Conservation (phyloP, 768 basidiomycete species). For the Mycena pura region DNA sequence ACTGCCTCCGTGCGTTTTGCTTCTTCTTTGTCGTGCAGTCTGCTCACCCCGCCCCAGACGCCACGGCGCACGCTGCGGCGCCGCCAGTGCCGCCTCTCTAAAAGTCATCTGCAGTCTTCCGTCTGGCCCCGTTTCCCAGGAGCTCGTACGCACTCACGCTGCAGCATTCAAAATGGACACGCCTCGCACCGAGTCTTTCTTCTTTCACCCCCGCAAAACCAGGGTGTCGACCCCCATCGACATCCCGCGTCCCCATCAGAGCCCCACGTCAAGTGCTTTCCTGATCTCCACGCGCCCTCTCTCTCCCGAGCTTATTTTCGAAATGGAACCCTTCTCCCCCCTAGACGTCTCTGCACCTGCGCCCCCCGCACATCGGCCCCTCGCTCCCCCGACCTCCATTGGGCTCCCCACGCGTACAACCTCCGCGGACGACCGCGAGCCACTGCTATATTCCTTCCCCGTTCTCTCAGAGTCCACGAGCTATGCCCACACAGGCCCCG, state of each 20-base stretch:
- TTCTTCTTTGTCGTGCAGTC: background rate
- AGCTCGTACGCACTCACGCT: background rate
- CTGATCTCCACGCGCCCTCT: slow-evolving; percentile 36
- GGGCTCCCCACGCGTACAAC: too few relatives aligned
- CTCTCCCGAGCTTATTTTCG: slow-evolving; percentile 59
- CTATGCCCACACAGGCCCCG: too few relatives aligned
- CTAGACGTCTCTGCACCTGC: too few relatives aligned
- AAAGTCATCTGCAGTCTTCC: too few relatives aligned
- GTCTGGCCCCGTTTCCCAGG: too few relatives aligned
- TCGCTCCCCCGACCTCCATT: slow-evolving; percentile 28
- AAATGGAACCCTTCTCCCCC: slow-evolving; percentile 52
- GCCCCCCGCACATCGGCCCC: slow-evolving; percentile 19
- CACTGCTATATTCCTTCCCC: slow-evolving; percentile 24
- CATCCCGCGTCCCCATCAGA: slow-evolving; percentile 48
- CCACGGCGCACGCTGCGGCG: background rate
- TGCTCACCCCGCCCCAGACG: background rate
- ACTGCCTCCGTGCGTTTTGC: slow-evolving; percentile 3
- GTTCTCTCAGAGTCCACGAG: too few relatives aligned
- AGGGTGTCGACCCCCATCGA: slow-evolving; percentile 56
- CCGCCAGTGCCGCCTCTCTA: too few relatives aligned
- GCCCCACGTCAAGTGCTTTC: too few relatives aligned
- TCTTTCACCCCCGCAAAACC: slow-evolving; percentile 31
- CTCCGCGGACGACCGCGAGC: slow-evolving; percentile 15
- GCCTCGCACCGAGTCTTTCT: slow-evolving; percentile 15
- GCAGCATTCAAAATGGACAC: slow-evolving; percentile 17